Evolutionary conservation across 306 rosid genomes (phyloP).

Genomic region (Fagus sylvatica): DNA sequence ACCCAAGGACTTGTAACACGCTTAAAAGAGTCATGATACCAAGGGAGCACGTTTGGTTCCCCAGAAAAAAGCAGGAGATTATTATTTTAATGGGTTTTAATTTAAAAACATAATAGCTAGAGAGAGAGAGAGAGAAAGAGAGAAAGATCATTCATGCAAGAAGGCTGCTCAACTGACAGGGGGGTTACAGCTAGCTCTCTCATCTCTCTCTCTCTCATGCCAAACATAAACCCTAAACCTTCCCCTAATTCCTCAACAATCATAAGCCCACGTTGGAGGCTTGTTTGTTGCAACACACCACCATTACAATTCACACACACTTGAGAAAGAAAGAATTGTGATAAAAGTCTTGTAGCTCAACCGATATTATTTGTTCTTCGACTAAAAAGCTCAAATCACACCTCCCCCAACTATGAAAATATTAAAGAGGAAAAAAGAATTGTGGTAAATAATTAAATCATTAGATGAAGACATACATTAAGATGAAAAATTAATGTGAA

Average conservation of each 20-base stretch:
- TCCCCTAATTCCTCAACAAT: slow-evolving; percentile 45
- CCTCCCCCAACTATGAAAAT: too few relatives aligned
- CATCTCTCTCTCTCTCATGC: slow-evolving; percentile 39
- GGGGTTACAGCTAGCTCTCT: slow-evolving; percentile 78
- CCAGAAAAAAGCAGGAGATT: slow-evolving; percentile 34
- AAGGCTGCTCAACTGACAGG: slow-evolving; percentile 93
- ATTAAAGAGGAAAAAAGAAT: not conserved
- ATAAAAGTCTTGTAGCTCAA: not conserved
- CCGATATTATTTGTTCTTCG: too few relatives aligned
- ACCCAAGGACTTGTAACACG: slow-evolving; percentile 45
- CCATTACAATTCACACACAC: not conserved
- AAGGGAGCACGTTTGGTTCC: slow-evolving; percentile 77
- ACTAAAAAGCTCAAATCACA: too few relatives aligned
- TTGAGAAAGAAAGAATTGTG: not conserved
- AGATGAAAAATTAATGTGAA: too few relatives aligned
- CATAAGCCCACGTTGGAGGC: slow-evolving; percentile 40
- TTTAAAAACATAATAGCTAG: slow-evolving; percentile 5
- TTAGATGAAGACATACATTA: not conserved
- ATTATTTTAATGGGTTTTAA: not conserved
- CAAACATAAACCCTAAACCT: slow-evolving; percentile 56
- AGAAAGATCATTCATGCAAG: slow-evolving; percentile 64
- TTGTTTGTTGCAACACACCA: slow-evolving; percentile 23
- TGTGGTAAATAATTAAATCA: not conserved
- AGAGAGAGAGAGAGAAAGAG: slow-evolving; percentile 26
- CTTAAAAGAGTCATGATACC: slow-evolving; percentile 64